phyloP scores from a whole-genome alignment of 2,329 filamentous ascomycete species.

The Fusarium vanettenii region DNA sequence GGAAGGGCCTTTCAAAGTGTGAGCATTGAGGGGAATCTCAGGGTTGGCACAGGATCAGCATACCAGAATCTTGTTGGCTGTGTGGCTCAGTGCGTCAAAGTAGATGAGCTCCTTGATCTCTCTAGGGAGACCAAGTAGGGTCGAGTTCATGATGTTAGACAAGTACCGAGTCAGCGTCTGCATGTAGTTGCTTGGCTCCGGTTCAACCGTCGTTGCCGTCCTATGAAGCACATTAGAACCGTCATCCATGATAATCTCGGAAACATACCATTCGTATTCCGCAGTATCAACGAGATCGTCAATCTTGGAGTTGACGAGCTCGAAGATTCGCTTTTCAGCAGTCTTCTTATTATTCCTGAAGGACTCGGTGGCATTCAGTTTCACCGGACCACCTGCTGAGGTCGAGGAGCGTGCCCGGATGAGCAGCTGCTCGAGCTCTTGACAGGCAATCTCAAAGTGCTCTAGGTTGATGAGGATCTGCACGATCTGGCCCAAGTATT shows the following conservation, averaged over 20 bases:
- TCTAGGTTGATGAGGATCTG: constrained; percentile 98
- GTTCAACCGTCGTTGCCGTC: constrained; percentile 67
- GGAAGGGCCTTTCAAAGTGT: constrained; percentile 71
- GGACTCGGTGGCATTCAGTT: constrained; percentile 83
- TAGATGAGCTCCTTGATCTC: constrained; percentile 99
- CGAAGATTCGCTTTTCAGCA: constrained; percentile 97
- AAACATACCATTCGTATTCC: constrained; percentile 87
- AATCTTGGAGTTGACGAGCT: constrained; percentile 98
- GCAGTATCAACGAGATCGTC: constrained; percentile 97
- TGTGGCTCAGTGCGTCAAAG: constrained; percentile 94
- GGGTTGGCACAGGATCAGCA: constrained; percentile 33
- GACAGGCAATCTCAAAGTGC: constrained; percentile 94
- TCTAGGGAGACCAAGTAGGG: constrained; percentile 89
- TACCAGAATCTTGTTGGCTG: constrained; percentile 85
- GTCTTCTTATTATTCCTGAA: constrained; percentile 94
- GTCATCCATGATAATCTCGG: not conserved
- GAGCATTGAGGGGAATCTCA: constrained; percentile 5
- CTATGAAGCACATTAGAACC: constrained; percentile 46
- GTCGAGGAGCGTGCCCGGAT: constrained; percentile 86
- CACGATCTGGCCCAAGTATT: constrained; percentile 97
- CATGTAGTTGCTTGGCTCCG: constrained; percentile 92
- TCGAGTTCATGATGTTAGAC: constrained; percentile 96
- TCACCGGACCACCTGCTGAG: constrained; percentile 82
- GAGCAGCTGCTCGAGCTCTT: constrained; percentile 87
- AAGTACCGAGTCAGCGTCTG: constrained; percentile 93